Percentiles rank a stretch among this genome's conserved stretches.
phyloP scores from a whole-genome alignment of 495 filamentous ascomycete genomes.

The Hyaloscypha bicolor region DNA sequence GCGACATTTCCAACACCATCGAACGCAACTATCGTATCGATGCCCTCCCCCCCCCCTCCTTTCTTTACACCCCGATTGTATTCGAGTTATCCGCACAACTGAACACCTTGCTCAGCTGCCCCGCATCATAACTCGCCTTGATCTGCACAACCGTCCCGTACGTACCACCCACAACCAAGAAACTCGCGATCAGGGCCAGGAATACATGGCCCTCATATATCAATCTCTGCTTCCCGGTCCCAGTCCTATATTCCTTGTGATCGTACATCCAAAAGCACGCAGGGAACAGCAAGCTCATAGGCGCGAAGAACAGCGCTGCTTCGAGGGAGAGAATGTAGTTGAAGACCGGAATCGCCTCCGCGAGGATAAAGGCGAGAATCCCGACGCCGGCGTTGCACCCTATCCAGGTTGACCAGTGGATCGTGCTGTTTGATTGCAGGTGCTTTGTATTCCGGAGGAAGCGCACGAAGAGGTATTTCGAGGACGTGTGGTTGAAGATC shows the following conservation, averaged over 20 bases:
- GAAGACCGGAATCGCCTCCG: slow-evolving; percentile 40
- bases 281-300: slow-evolving; percentile 43
- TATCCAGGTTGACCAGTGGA: slow-evolving; percentile 40
- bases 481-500: slow-evolving; percentile 34
- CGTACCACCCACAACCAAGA: slow-evolving; percentile 36
- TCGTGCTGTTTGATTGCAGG: slow-evolving; percentile 33
- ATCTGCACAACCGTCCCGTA: slow-evolving; percentile 36
- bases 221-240: slow-evolving; percentile 22
- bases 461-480: slow-evolving; percentile 39
- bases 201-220: slow-evolving; percentile 30
- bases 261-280: slow-evolving; percentile 49
- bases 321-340: slow-evolving; percentile 16
- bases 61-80: background rate
- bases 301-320: slow-evolving; percentile 34
- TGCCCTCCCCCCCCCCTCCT: too few species aligned
- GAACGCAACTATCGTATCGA: too few species aligned
- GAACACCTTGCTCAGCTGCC: slow-evolving; percentile 4
- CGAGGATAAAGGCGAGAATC: slow-evolving; percentile 33
- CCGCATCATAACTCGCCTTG: slow-evolving; percentile 33
- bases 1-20: too few species aligned
- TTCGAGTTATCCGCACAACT: slow-evolving; percentile 13
- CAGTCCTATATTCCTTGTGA: slow-evolving; percentile 39
- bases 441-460: slow-evolving; percentile 37
- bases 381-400: slow-evolving; percentile 28
- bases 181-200: slow-evolving; percentile 30